Evolutionary conservation across 768 basidiomycete species (phyloP).

Genomic region (Leccinum rimulosum): DNA sequence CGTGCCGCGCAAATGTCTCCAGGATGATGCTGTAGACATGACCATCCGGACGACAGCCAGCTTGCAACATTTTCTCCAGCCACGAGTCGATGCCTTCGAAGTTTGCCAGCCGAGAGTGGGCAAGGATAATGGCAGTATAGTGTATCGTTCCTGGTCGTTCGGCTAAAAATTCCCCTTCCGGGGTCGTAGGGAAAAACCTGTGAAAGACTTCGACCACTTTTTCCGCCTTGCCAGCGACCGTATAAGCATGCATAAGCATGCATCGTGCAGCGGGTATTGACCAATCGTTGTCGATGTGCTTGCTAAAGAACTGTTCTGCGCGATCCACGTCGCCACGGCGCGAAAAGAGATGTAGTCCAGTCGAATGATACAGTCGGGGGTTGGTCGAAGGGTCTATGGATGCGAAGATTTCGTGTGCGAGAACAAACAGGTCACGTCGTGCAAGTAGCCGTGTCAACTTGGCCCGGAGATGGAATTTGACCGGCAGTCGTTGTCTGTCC

Average conservation of each 20-base stretch:
- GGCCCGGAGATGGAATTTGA: slow-evolving; percentile 31
- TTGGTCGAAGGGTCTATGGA: slow-evolving; percentile 25
- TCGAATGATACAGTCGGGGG: slow-evolving; percentile 30
- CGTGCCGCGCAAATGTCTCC: slow-evolving; percentile 49
- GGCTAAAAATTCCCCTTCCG: slow-evolving; percentile 25
- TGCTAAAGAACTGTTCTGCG: slow-evolving; percentile 43
- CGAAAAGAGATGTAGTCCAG: slow-evolving; percentile 53
- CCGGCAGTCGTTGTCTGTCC: slow-evolving; percentile 33
- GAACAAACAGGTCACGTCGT: slow-evolving; percentile 34
- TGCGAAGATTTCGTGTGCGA: slow-evolving; percentile 45
- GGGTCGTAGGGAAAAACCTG: slow-evolving; percentile 46
- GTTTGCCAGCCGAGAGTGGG: slow-evolving; percentile 48
- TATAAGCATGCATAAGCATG: slow-evolving; percentile 57
- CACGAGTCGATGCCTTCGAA: slow-evolving; percentile 49
- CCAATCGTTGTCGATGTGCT: slow-evolving; percentile 32
- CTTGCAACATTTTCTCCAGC: slow-evolving; percentile 50
- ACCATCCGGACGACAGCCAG: slow-evolving; percentile 51
- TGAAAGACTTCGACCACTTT: slow-evolving; percentile 51
- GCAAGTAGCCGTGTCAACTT: slow-evolving; percentile 44
- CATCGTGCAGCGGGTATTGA: slow-evolving; percentile 32
- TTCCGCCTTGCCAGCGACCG: slow-evolving; percentile 41
- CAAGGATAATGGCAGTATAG: slow-evolving; percentile 56
- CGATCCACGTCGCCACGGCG: slow-evolving; percentile 47
- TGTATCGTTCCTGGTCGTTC: slow-evolving; percentile 46
- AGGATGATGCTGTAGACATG: slow-evolving; percentile 62